Base-by-base conservation (phyloP, 2,329 filamentous ascomycete species). In the Pseudogymnoascus sp. region DNA sequence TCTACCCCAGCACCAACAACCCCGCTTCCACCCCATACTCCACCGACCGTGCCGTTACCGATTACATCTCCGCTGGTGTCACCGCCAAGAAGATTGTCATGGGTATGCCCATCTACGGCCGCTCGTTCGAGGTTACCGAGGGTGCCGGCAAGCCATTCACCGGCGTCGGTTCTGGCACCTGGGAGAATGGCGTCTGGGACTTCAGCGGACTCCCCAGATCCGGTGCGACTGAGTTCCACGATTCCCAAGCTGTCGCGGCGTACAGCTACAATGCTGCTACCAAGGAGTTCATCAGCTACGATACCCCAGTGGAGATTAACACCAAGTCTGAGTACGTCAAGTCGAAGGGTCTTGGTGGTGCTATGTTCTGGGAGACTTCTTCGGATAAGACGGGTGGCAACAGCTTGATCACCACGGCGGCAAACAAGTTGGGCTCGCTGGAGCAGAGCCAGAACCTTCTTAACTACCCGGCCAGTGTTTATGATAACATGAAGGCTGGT, bases 321-420 rank as follows among this genome's bases (percentile, higher is more conserved):
- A 71, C 77, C 67, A 96, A 95, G 77, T 84, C 85, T 4, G 70
- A 77, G 2, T 93, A 88, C 72, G 83, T 92, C 68, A 80, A 82
- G 74, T 70, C 75, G 60, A 79, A 80, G 63, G 81, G 84, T 0
- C 79, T 95, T 0, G 90, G 87, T 3, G 91, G 90, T 23, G 86
- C 83, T 31, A 93, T 95, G 89, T 96, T 90, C 83, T 96, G 90
- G 90, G 90, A 95, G 73, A 86, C 84, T 14, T 90, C 86, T 65
- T 85, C 81, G 6, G 91, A 96, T 73, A 82, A 82, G 69, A 79
- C 70, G 3, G 84, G 81, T 16, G 75, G 74, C 9, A 80, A 81
- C 2, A 89, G 86, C 67, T 76, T 95, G 68, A 87, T 89, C 63
- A 71, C 73, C 37, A 80, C 80, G 3, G 72, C 74, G 60, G 78